A percentile compares a stretch with the other conserved stretches of the same genome.
Conservation (phyloP, 2,329 filamentous ascomycete species). For the Aureobasidium sp. region DNA sequence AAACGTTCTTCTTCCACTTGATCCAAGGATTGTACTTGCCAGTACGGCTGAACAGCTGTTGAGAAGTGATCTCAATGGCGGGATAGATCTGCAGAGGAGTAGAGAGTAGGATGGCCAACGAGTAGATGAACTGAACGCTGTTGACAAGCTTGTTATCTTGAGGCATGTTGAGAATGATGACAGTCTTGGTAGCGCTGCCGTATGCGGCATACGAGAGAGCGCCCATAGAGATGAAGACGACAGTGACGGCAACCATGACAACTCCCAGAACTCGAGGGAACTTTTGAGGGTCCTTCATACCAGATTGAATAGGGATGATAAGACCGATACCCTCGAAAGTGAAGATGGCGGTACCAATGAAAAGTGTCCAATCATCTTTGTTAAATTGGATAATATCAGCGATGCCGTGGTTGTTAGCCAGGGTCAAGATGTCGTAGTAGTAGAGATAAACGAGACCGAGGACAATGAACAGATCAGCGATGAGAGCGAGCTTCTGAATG, state of each 20-base stretch:
- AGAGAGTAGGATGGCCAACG: slow-evolving; percentile 90
- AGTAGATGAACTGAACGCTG: slow-evolving; percentile 92
- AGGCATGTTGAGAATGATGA: slow-evolving; percentile 90
- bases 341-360: slow-evolving; percentile 98
- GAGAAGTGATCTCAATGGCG: slow-evolving; percentile 92
- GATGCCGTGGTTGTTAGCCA: slow-evolving; percentile 63
- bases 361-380: slow-evolving; percentile 84
- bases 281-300: slow-evolving; percentile 84
- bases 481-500: slow-evolving; percentile 85
- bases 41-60: slow-evolving; percentile 84
- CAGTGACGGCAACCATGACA: slow-evolving; percentile 92
- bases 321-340: slow-evolving; percentile 97
- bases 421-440: slow-evolving; percentile 86
- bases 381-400: slow-evolving; percentile 91
- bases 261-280: slow-evolving; percentile 82
- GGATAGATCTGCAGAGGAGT: slow-evolving; percentile 97
- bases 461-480: slow-evolving; percentile 91
- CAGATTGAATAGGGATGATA: slow-evolving; percentile 96
- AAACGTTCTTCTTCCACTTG: slow-evolving; percentile 99
- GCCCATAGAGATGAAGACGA: slow-evolving; percentile 84
- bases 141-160: slow-evolving; percentile 96
- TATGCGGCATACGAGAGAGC: slow-evolving; percentile 94
- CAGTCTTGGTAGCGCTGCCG: slow-evolving; percentile 89
- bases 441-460: slow-evolving; percentile 89
- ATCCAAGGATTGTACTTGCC: slow-evolving; percentile 98